phyloP scores from a whole-genome alignment of 2,329 filamentous ascomycete genomes.

The Ophiostoma sp. region DNA sequence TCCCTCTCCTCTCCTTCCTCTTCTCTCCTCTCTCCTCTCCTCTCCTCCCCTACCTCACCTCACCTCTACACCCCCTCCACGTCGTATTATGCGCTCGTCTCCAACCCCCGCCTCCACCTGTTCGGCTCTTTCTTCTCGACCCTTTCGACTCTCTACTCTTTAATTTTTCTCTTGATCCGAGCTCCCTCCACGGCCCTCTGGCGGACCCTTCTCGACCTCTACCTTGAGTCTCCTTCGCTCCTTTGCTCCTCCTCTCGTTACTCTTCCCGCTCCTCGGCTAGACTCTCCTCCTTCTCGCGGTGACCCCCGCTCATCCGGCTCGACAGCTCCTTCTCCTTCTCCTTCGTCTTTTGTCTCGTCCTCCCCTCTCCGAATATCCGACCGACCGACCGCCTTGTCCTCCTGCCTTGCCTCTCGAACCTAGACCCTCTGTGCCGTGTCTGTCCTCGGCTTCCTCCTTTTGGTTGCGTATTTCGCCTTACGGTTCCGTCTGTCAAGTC shows the following conservation, averaged over 20 bases:
- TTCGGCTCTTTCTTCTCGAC: neutral
- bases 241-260: neutral
- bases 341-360: neutral
- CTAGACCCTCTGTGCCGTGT: neutral
- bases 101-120: slow-evolving; percentile 16
- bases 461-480: neutral
- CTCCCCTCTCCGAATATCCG: neutral
- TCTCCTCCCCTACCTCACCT: neutral
- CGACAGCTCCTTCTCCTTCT: neutral
- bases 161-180: neutral
- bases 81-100: slow-evolving; percentile 10
- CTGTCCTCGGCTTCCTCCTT: neutral
- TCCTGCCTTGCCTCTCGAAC: neutral
- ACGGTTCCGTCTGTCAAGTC: neutral
- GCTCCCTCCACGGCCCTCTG: neutral
- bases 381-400: neutral
- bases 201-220: too few species aligned
- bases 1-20: slow-evolving; percentile 3
- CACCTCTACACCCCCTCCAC: slow-evolving; percentile 2
- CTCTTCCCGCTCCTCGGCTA: neutral
- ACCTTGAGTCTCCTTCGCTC: too few species aligned
- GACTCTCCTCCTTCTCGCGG: neutral
- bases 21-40: neutral
- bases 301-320: neutral
- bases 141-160: slow-evolving; percentile 4